These are phyloP conservation scores for Gnetum montanum DNA, from an alignment of 75 land plant genomes.

Conservation along the genomic window DNA sequence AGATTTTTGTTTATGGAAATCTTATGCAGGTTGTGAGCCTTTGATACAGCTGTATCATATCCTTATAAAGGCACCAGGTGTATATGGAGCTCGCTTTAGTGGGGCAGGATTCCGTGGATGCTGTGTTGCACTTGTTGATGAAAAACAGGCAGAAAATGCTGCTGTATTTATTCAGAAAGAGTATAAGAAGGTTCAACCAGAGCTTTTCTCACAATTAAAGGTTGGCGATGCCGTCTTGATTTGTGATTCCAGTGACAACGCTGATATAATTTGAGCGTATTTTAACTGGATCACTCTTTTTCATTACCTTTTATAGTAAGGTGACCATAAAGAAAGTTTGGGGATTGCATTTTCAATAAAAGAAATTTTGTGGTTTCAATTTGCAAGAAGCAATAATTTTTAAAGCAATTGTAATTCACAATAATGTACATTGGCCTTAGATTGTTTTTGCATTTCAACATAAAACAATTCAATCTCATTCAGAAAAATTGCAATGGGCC, in stretches of 20 bases:
- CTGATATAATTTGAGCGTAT: slow-evolving; percentile 43
- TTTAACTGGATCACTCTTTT: no score
- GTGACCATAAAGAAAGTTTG: no score
- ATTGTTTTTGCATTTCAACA: no score
- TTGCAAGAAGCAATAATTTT: no score
- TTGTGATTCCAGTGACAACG: slow-evolving; percentile 73
- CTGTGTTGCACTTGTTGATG: slow-evolving; percentile 81
- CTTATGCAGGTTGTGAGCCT: slow-evolving; percentile 71
- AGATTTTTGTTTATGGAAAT: no score
- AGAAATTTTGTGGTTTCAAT: no score
- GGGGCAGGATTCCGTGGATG: slow-evolving; percentile 99
- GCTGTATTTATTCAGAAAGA: slow-evolving; percentile 41
- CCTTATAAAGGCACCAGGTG: slow-evolving; percentile 75
- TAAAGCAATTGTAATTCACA: no score
- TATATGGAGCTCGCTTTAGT: slow-evolving; percentile 91
- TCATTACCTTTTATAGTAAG: no score
- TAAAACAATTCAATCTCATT: no score
- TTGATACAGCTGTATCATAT: slow-evolving; percentile 72
- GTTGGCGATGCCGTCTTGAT: slow-evolving; percentile 41
- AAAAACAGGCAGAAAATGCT: slow-evolving; percentile 58
- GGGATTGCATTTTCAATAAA: no score
- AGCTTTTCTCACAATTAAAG: slow-evolving; percentile 36
- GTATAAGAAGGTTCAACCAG: slow-evolving; percentile 57
- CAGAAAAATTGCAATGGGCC: no score
- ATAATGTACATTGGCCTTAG: no score